Base-by-base conservation (phyloP, 2,329 filamentous ascomycete species). In the Cladophialophora chaetospira region DNA sequence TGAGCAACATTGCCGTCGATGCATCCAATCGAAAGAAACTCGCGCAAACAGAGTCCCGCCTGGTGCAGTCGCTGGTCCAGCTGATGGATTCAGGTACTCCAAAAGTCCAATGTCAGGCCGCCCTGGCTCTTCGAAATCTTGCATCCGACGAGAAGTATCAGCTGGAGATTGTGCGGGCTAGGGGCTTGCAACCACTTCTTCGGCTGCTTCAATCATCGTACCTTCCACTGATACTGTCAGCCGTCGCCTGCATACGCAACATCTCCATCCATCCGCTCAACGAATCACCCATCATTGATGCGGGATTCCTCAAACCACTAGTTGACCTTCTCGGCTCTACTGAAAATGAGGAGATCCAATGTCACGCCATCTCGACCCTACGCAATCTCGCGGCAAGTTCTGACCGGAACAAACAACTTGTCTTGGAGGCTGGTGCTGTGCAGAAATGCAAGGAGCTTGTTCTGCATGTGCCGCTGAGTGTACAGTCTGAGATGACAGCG, bases 401-500 rank as follows among this genome's bases (percentile, higher is more conserved):
- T 5, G 94, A 99, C 71, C 87, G 91, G 62, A 99, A 99, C 82
- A 99, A 99, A 77, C 89, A 95, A 57, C 82, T 99, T n/a, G 94
- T 99, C 1, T 78, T 99, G 46, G 91, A 97, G 73, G 94, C 94
- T 29, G 94, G 94, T 21, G 94, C 94, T 1, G 94, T 99, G 35
- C 91, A 97, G 71, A 97, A 97, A 73, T 99, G 94, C 85, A 97
- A 97, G 75, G 91, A 97, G 70, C 81, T 99, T 50, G 92, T 99
- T 21, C 79, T 99, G 15, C 88, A 95, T 54, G 94, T 97, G 2
- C 91, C 94, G 0, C 82, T 97, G 46, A 93, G 89, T 35, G 94
- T 99, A 2, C 94, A 99, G 72, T 97, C 92, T 1, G 94, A 99
- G 73, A 99, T 99, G 94, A 99, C 94, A 3, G 94, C 94, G n/a